Evolutionary conservation across 805 yeast species (phyloP), one percentile per base, ranked within the genome.

Genomic region (Teunomyces aglyptinius): DNA sequence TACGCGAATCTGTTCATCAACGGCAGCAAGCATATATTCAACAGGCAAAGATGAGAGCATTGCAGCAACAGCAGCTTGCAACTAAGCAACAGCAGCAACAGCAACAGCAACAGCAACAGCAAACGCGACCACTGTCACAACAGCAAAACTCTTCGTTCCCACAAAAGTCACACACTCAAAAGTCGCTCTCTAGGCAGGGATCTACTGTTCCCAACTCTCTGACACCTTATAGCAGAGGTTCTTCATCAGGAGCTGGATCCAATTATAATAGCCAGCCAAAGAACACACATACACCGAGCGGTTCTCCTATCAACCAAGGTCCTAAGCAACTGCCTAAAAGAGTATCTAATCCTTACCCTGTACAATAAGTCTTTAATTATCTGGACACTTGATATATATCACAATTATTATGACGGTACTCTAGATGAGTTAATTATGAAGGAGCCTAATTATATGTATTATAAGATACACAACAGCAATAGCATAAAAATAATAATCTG

Each of bases 1-100:
- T 84, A 52, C 73, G 89, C 56, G 89, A 90, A 60, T 85, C 91
- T 16, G 82, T 87, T 46, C 77, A 81, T 58, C 82, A 83, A 65
- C 76, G 94, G 54, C 82, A 84, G 66, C 75, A 69, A 48, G 57
- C 61, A 18, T 61, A 61, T 50, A 59, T 71, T 19, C 90, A 80
- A 65, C 83, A 66, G 70, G 77, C 75, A 3, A 64, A 71, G 50
- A 62, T 69, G 61, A 58, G 76, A 45, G 75, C 74, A 4, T 52
- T 71, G 41, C 74, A 71, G 43, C 72, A 69, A 48, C 75, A 70
- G 36, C 76, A 68, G 48, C 55, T 49, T 24, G 54, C 61, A 13
- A 51, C 45, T 13, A 46, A 49, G 27, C 55, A 47, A 28, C 27
- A 19, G 18, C 36, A 19, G 13, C 31, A n/a, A 3, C 34, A n/a